Base-by-base conservation (phyloP, 2,329 filamentous ascomycete genomes). In the Xylaria digitata region DNA sequence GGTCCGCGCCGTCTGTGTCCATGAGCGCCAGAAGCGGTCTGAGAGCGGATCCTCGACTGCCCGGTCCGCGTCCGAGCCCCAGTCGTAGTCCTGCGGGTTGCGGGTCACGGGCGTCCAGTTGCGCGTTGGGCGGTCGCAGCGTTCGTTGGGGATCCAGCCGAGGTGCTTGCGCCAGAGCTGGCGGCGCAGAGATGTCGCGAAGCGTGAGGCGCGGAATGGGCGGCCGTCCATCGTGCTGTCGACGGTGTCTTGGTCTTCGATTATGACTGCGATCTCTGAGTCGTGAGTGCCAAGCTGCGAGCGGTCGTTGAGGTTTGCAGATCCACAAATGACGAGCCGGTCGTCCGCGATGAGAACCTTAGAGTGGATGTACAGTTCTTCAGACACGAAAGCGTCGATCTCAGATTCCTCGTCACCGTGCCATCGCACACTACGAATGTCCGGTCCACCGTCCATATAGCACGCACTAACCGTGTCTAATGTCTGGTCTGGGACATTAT, bases 331-430 rank as follows among this genome's bases (percentile, higher is more conserved):
- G 3, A 93, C 94, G 50, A 94, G 86, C 61, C 89, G 88, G 79
- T 98, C 95, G 77, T 98, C 94, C 1, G 91, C 91, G 74, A 97
- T 96, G 70, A 96, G 86, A 42, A 97, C 85, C 82, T 98, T 99
- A 45, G 90, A 91, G 79, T 99, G 96, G 61, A 98, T 76, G 69
- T 78, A 78, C 3, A 96, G 86, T 81, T 97, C 86, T 73, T 90
- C 88, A 30, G 83, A 87, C 40, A 90, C 87, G 71, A 86, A 90
- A 7, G 87, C 85, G 68, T 87, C 79, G 13, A 90, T 81, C 76
- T 90, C 88, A 8, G 81, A 81, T 50, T 87, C 86, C 1, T 83
- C 80, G 13, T 80, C 78, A 13, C 87, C 88, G 17, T 81, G 72
- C 87, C 87, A 90, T 0, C 85, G 83, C 2, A 86, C 77, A 21